These are phyloP conservation scores for Teunomyces cretensis DNA, from an alignment of 805 yeast genomes.

Conservation along the genomic window DNA sequence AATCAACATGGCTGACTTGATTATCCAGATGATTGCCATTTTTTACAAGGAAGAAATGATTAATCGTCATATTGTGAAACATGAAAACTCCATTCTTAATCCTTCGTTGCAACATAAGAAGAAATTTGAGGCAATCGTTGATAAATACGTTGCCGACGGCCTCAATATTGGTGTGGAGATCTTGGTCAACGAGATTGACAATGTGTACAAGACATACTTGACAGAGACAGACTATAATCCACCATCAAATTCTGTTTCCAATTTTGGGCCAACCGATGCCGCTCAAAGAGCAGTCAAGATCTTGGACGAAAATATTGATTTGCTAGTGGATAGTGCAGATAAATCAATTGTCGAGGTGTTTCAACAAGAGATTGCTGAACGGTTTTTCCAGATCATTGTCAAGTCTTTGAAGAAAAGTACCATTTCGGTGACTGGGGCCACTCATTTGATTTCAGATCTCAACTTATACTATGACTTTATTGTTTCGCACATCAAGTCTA, in stretches of 20 bases:
- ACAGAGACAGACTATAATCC: conserved; percentile 66
- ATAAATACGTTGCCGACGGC: conserved; percentile 90
- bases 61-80: conserved; percentile 56
- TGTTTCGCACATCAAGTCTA: conserved; percentile 44
- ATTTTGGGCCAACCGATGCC: conserved; percentile 53
- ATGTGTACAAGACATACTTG: conserved; percentile 54
- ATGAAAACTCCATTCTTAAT: conserved; percentile 74
- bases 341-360: conserved; percentile 86
- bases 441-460: conserved; percentile 76
- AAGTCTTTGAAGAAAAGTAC: conserved; percentile 71
- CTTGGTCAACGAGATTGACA: conserved; percentile 76
- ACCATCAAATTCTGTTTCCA: conserved; percentile 14
- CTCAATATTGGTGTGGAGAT: conserved; percentile 90
- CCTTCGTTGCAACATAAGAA: conserved; percentile 78
- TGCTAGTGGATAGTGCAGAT: conserved; percentile 81
- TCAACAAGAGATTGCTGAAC: conserved; percentile 88
- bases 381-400: conserved; percentile 74
- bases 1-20: conserved; percentile 88
- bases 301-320: conserved; percentile 66
- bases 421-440: conserved; percentile 80
- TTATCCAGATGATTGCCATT: conserved; percentile 87
- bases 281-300: conserved; percentile 63
- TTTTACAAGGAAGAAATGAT: conserved; percentile 85
- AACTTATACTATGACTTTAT: conserved; percentile 78
- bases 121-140: conserved; percentile 75